Percentiles rank a stretch among this genome's conserved stretches.
Conservation (phyloP, 2,329 filamentous ascomycete species). For the Pyrenophora teres region DNA sequence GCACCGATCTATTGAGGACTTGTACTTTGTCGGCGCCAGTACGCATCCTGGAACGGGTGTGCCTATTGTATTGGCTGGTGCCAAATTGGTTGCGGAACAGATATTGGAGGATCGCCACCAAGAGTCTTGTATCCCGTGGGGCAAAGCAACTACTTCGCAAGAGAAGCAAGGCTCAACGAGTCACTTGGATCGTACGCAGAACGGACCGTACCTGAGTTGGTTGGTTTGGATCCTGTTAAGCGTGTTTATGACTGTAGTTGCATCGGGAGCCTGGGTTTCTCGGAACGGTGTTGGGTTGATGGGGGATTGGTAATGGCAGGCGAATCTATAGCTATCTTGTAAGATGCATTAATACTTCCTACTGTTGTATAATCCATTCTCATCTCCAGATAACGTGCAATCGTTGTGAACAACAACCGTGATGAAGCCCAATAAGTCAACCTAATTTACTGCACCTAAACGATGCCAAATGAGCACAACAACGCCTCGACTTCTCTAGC, state of each 20-base stretch:
- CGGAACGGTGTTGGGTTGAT: neutral
- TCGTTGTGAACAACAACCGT: no score
- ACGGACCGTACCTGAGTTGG: slow-evolving; percentile 18
- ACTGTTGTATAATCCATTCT: no score
- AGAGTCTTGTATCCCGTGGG: slow-evolving; percentile 48
- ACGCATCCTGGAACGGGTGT: slow-evolving; percentile 79
- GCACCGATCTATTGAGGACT: slow-evolving; percentile 54
- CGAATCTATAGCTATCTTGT: no score
- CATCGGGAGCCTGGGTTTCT: slow-evolving; percentile 1
- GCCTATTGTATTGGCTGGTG: slow-evolving; percentile 72
- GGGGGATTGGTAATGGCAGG: slow-evolving; percentile 2
- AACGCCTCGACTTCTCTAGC: no score
- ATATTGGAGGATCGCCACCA: slow-evolving; percentile 49
- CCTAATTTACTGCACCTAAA: no score
- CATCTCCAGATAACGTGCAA: no score
- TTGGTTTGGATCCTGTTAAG: slow-evolving; percentile 22
- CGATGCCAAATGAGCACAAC: no score
- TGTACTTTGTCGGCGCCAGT: slow-evolving; percentile 76
- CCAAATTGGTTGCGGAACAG: slow-evolving; percentile 64
- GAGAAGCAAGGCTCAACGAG: neutral
- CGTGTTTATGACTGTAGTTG: slow-evolving; percentile 10
- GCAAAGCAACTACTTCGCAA: slow-evolving; percentile 4
- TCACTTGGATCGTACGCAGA: slow-evolving; percentile 25
- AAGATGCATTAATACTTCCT: no score
- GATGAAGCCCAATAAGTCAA: no score